Evolutionary conservation across 2,329 filamentous ascomycete species (phyloP).

Genomic region (Pyricularia sp.): DNA sequence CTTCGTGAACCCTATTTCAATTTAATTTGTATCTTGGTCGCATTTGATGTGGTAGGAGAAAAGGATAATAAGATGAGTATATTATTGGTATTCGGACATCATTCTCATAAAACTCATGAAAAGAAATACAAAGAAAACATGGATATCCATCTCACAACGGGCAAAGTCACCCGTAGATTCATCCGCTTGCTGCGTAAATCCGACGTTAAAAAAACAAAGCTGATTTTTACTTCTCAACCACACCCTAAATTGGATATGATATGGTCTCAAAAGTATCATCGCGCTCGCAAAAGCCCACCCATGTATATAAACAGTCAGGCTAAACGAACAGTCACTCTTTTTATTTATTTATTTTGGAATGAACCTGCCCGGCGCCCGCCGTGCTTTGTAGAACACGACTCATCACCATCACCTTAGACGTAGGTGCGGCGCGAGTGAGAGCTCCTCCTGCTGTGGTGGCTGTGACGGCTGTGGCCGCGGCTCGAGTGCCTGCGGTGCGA

Average conservation of each 20-base stretch:
- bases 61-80: background rate
- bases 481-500: conserved; percentile 27
- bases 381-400: background rate
- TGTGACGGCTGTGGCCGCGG: conserved; percentile 14
- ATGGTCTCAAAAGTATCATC: background rate
- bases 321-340: background rate
- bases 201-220: background rate
- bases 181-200: background rate
- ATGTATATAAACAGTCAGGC: background rate
- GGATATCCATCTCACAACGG: background rate
- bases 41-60: no score
- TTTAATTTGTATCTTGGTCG: no score
- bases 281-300: background rate
- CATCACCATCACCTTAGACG: conserved; percentile 19
- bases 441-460: conserved; percentile 23
- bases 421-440: conserved; percentile 40
- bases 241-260: background rate
- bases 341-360: background rate
- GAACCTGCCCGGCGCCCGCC: background rate
- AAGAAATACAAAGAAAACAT: background rate
- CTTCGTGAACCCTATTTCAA: no score
- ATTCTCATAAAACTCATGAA: background rate
- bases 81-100: background rate
- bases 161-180: background rate
- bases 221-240: background rate